phyloP scores from a whole-genome alignment of 108 stramenopile genomes.

The Cyclotella kingstonii region DNA sequence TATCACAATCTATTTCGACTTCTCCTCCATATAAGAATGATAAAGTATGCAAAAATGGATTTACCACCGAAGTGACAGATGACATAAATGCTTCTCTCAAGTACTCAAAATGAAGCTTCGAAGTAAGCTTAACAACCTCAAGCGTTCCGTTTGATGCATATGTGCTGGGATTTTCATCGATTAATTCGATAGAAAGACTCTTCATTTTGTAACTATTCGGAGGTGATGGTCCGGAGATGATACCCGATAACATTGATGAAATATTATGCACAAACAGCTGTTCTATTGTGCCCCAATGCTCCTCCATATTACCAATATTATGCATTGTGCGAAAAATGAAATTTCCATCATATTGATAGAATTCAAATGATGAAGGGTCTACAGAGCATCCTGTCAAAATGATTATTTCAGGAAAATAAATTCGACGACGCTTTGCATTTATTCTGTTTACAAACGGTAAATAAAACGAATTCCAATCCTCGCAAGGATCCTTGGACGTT shows the following conservation, averaged over 20 bases:
- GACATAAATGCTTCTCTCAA: conserved; percentile 27
- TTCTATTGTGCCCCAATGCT: conserved; percentile 4
- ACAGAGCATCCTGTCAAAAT: conserved; percentile 26
- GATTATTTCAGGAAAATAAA: conserved; percentile 18
- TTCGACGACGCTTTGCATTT: not conserved
- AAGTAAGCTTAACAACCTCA: not conserved
- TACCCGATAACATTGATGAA: conserved; percentile 7
- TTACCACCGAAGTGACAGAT: conserved; percentile 10
- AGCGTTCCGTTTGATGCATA: not conserved
- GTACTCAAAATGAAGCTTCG: conserved; percentile 17
- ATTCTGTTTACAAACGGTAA: no score
- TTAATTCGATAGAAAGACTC: conserved; percentile 19
- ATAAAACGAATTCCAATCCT: no score
- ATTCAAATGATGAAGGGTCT: conserved; percentile 13
- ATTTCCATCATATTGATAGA: not conserved
- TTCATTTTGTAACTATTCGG: conserved; percentile 11
- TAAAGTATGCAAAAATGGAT: conserved; percentile 22
- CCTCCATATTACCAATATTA: not conserved
- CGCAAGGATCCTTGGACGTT: no score
- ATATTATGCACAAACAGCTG: conserved; percentile 12
- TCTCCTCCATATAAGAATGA: conserved; percentile 32
- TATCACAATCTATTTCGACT: conserved; percentile 5
- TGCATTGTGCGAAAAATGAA: conserved; percentile 21
- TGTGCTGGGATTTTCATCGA: conserved; percentile 37
- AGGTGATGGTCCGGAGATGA: not conserved